phyloP scores from a whole-genome alignment of 768 basidiomycete genomes.

The Galerina sulciceps region DNA sequence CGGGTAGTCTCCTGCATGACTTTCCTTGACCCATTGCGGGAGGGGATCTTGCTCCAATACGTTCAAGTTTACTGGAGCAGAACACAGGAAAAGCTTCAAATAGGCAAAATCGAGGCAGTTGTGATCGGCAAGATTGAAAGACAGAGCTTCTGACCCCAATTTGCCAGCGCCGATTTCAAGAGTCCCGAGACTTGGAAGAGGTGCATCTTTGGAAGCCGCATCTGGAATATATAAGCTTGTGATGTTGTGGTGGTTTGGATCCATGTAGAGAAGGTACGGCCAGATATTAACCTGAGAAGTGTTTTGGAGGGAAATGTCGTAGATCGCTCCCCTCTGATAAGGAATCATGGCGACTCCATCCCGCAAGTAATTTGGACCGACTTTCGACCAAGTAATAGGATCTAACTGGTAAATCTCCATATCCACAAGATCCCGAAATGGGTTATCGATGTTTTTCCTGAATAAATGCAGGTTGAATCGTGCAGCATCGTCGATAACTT shows the following conservation, averaged over 20 bases:
- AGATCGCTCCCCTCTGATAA: slow-evolving; percentile 46
- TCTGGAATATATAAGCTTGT: slow-evolving; percentile 60
- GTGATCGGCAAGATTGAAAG: slow-evolving; percentile 42
- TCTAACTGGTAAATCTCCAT: slow-evolving; percentile 60
- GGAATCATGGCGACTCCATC: slow-evolving; percentile 52
- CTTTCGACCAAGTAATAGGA: slow-evolving; percentile 43
- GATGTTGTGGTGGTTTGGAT: slow-evolving; percentile 56
- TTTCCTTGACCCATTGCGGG: slow-evolving; percentile 13
- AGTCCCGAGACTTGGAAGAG: slow-evolving; percentile 43
- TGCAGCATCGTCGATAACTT: slow-evolving; percentile 60
- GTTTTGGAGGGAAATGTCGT: slow-evolving; percentile 54
- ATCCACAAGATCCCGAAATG: slow-evolving; percentile 49
- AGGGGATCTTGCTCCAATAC: slow-evolving; percentile 49
- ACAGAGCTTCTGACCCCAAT: slow-evolving; percentile 50
- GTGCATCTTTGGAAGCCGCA: slow-evolving; percentile 37
- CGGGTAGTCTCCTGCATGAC: background rate
- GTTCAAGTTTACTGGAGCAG: slow-evolving; percentile 50
- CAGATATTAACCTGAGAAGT: slow-evolving; percentile 56
- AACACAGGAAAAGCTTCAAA: slow-evolving; percentile 62
- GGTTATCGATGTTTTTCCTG: slow-evolving; percentile 50
- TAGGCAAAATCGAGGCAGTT: slow-evolving; percentile 49
- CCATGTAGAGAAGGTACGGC: slow-evolving; percentile 68
- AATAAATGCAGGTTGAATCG: slow-evolving; percentile 63
- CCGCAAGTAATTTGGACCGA: slow-evolving; percentile 49
- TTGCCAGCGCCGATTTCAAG: slow-evolving; percentile 47